Conservation (phyloP, 2,329 filamentous ascomycete species). For the Ophiostoma angusticollis region DNA sequence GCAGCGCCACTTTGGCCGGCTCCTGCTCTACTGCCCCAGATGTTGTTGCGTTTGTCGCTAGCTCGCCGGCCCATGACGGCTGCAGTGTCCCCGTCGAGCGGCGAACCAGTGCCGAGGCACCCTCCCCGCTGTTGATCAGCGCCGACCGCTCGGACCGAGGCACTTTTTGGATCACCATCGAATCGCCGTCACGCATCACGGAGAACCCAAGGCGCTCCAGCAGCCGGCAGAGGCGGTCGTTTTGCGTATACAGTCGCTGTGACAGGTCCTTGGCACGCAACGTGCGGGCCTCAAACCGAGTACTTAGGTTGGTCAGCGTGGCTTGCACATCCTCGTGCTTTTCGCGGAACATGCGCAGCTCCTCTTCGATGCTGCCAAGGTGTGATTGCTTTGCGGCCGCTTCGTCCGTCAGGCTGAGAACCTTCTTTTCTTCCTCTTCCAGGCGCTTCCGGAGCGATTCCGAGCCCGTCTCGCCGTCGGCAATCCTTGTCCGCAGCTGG, state of each 20-base stretch:
- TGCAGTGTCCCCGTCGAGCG: not conserved
- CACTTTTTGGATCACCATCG: constrained; percentile 63
- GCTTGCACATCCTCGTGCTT: constrained; percentile 44
- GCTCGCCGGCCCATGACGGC: not conserved
- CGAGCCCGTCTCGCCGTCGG: constrained; percentile 73
- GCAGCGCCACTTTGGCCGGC: constrained; percentile 54
- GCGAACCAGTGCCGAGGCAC: not conserved
- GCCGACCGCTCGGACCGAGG: constrained; percentile 46
- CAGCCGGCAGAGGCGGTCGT: constrained; percentile 69
- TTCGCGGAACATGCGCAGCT: constrained; percentile 55
- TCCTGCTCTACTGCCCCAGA: constrained; percentile 35
- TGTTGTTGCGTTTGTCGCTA: not conserved
- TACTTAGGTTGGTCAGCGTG: constrained; percentile 36
- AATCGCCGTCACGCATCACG: constrained; percentile 58
- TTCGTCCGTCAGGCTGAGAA: constrained; percentile 54
- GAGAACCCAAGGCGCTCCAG: constrained; percentile 80
- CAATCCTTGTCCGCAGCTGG: constrained; percentile 56
- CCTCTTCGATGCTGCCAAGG: constrained; percentile 62
- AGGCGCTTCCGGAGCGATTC: constrained; percentile 64
- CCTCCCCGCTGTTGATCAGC: constrained; percentile 39
- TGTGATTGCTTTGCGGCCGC: constrained; percentile 61
- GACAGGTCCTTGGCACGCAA: constrained; percentile 70
- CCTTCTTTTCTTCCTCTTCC: constrained; percentile 61
- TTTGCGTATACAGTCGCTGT: constrained; percentile 68
- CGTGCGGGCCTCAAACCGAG: constrained; percentile 56